A percentile compares a stretch with the other conserved stretches of the same genome.
Conservation (phyloP, 306 rosid species). For the Vigna hirtella region DNA sequence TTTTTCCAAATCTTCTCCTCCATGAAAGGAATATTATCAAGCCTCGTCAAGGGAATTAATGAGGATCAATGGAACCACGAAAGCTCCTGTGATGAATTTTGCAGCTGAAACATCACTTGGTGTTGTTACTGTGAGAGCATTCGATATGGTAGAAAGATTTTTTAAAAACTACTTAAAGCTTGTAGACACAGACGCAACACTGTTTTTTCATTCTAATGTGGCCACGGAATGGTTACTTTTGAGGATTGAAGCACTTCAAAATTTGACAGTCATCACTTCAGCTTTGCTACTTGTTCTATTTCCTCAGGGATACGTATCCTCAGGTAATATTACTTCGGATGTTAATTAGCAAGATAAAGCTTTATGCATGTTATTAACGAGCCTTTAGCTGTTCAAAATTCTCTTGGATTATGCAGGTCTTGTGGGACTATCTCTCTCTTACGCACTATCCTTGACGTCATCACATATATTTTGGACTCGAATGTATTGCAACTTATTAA, state of each 20-base stretch:
- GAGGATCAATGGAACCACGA: slow-evolving; percentile 88
- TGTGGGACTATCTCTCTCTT: slow-evolving; percentile 80
- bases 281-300: slow-evolving; percentile 64
- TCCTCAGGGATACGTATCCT: slow-evolving; percentile 65
- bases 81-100: slow-evolving; percentile 86
- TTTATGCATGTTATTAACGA: neutral
- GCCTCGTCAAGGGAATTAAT: slow-evolving; percentile 77
- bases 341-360: neutral
- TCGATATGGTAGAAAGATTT: slow-evolving; percentile 61
- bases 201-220: slow-evolving; percentile 72
- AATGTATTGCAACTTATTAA: slow-evolving; percentile 63
- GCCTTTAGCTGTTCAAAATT: neutral
- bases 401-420: slow-evolving; percentile 49
- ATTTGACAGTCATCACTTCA: slow-evolving; percentile 70
- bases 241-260: slow-evolving; percentile 74
- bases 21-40: slow-evolving; percentile 66
- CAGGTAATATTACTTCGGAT: slow-evolving; percentile 52
- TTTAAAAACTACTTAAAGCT: slow-evolving; percentile 61
- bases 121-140: slow-evolving; percentile 79
- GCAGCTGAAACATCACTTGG: slow-evolving; percentile 86
- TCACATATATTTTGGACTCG: slow-evolving; percentile 53
- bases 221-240: slow-evolving; percentile 71
- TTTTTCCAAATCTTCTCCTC: neutral
- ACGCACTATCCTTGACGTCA: slow-evolving; percentile 61
- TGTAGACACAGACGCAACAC: slow-evolving; percentile 70